A percentile compares a stretch with the other conserved stretches of the same genome.
Conservation (phyloP, 2,329 filamentous ascomycete species). For the Aschersonia sp. region DNA sequence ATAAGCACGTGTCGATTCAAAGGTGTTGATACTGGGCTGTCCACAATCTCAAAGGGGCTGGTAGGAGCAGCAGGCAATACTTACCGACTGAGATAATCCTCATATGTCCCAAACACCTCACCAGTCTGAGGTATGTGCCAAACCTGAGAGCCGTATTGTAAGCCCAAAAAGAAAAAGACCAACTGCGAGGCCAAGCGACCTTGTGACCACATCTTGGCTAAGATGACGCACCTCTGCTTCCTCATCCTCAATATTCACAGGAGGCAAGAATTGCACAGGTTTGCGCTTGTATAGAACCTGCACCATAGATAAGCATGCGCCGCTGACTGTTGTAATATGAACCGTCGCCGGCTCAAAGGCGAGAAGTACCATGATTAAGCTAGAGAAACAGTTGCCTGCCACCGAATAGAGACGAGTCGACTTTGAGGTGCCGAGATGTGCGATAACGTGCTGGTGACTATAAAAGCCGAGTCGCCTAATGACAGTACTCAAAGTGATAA, state of each 20-base stretch:
- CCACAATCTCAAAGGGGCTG: neutral
- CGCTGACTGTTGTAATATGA: too few species aligned
- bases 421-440: neutral
- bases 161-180: neutral
- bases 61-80: slow-evolving; percentile 15
- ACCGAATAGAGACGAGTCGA: neutral
- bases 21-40: too few species aligned
- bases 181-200: neutral
- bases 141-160: slow-evolving; percentile 39
- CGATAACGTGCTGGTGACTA: neutral
- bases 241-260: slow-evolving; percentile 62
- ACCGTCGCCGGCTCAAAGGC: too few species aligned
- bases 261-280: slow-evolving; percentile 68
- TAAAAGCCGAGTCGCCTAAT: neutral
- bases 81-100: slow-evolving; percentile 73
- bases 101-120: slow-evolving; percentile 80
- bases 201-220: neutral
- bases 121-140: slow-evolving; percentile 85
- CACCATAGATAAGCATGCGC: slow-evolving; percentile 4
- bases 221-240: slow-evolving; percentile 57
- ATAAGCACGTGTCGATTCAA: too few species aligned
- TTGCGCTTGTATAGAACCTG: slow-evolving; percentile 95
- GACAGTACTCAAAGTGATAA: neutral
- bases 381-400: neutral
- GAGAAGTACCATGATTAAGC: slow-evolving; percentile 5